Evolutionary conservation across 1,284 basidiomycete species (phyloP).

Genomic region (Ganoderma sinense): DNA sequence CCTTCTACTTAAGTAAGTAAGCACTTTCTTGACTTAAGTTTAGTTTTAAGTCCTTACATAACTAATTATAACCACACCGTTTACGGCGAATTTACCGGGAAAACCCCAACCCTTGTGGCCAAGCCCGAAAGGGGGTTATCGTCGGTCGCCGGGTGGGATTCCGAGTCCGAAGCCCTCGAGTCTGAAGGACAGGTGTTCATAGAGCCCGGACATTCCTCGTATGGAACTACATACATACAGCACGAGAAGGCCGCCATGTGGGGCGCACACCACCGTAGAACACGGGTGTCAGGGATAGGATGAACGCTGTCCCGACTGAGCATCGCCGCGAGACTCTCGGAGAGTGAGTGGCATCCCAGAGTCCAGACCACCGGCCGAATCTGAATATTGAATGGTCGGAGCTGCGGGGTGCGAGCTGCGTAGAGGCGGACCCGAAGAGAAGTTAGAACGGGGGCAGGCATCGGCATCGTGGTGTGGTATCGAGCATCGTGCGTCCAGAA

Average conservation of each 20-base stretch:
- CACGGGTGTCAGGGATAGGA: neutral
- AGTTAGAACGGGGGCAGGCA: no score
- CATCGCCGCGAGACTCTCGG: neutral
- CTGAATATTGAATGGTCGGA: no score
- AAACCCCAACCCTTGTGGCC: no score
- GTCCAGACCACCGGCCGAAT: neutral
- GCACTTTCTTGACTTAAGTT: no score
- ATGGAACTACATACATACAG: neutral
- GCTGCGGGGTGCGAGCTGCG: neutral
- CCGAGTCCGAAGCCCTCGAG: no score
- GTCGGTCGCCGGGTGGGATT: no score
- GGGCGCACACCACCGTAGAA: neutral
- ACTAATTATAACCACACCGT: no score
- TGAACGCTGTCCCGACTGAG: neutral
- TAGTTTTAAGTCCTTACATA: no score
- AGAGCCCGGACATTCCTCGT: neutral
- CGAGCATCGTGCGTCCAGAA: slow-evolving; percentile 30
- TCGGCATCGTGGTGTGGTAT: slow-evolving; percentile 14
- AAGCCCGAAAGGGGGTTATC: neutral
- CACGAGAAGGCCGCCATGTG: neutral
- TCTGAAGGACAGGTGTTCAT: neutral
- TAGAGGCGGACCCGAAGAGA: neutral
- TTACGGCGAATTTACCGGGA: no score
- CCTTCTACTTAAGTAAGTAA: no score
- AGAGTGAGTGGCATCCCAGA: neutral